These are phyloP conservation scores for Tricholoma flavovirens DNA, from an alignment of 768 basidiomycete genomes.

Conservation along the genomic window DNA sequence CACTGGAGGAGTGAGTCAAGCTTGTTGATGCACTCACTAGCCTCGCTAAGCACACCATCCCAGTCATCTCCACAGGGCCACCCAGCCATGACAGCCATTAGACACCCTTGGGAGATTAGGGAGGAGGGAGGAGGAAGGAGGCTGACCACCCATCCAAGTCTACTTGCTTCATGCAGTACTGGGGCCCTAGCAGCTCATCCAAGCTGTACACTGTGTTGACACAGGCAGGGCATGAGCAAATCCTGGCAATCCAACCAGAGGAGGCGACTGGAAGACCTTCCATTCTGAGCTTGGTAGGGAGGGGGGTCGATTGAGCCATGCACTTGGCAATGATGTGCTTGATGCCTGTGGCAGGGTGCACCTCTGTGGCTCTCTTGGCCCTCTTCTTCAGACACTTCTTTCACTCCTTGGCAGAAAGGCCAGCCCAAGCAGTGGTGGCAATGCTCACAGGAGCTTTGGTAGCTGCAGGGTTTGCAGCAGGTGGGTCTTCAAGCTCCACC, in stretches of 20 bases:
- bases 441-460: no score
- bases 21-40: background rate
- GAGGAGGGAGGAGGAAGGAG: no score
- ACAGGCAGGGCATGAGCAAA: no score
- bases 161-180: background rate
- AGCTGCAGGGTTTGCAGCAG: no score
- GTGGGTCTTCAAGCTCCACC: background rate
- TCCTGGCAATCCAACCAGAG: no score
- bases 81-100: background rate
- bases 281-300: background rate
- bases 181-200: no score
- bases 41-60: background rate
- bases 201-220: no score
- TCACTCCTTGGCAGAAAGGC: background rate
- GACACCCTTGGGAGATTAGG: background rate
- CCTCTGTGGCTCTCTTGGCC: no score
- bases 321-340: background rate
- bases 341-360: no score
- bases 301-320: background rate
- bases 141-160: no score
- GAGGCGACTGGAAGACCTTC: background rate
- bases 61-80: background rate
- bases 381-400: no score
- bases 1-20: no score
- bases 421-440: background rate